Evolutionary conservation across 1,139 yeast species (phyloP), one percentile per base, ranked within the genome.

Genomic region (Schizosaccharomyces versatilis): DNA sequence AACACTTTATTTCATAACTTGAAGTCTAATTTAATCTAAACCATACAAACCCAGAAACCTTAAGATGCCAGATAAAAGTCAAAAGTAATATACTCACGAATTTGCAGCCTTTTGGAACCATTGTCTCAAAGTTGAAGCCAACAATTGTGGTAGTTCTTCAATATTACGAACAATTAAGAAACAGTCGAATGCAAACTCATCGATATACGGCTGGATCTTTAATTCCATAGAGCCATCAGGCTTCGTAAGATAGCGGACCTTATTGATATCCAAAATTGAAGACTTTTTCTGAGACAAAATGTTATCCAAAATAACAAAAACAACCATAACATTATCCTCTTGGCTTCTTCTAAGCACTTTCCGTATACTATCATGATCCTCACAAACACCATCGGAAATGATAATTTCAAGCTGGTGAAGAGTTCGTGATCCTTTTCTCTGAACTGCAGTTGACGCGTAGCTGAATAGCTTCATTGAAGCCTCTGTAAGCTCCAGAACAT

Each of bases 341-440:
- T 94, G 76, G 1, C 98, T 98, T 61, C 77, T 79, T 64, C 98
- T 80, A 7, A 90, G 96, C 63, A 88, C 72, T 59, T 90, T 74
- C 61, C 81, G 78, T 54, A 90, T 73, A 0, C 83, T 78, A 38
- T 77, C 90, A 67, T 90, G 98, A 66, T 85, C 93, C 67, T 90
- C 98, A 67, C 96, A 88, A 53, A 90, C 85, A 69, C 98, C 98
- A 70, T 90, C 98, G 3, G 95, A 84, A 49, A 93, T 75, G 59
- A 93, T 82, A 58, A 93, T 85, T 66, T 93, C 85, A 60, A 93
- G 73, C 68, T 86, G 95, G 96, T 97, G 90, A 64, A 84, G 74
- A 24, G 55, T 58, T 60, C 73, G 73, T 7, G 76, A 70, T 3
- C 71, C 66, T 3, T 52, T 51, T 38, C 44, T 36, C 38, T 51